A percentile compares a stretch with the other conserved stretches of the same genome.
These are phyloP conservation scores for Blastomyces emzantsi DNA, from an alignment of 2,329 filamentous ascomycete genomes.

Conservation along the genomic window DNA sequence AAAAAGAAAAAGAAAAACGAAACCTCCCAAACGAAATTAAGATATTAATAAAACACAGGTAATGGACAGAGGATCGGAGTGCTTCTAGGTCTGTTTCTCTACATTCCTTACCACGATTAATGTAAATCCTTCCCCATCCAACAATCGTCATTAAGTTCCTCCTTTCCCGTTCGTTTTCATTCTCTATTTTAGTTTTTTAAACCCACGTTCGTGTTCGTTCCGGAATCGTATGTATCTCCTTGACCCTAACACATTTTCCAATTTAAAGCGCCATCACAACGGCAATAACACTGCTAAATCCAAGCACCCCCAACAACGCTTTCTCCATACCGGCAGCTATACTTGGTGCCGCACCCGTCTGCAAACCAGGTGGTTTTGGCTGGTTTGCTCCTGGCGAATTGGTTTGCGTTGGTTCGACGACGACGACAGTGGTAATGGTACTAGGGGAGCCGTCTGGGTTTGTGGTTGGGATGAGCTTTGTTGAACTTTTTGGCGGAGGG, in stretches of 20 bases:
- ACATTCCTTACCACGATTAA: neutral
- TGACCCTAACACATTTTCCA: neutral
- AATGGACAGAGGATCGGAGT: no score
- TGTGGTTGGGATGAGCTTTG: slow-evolving; percentile 35
- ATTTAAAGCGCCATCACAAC: slow-evolving; percentile 32
- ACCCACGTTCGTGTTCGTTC: no score
- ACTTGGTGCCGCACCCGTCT: slow-evolving; percentile 26
- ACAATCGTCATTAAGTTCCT: neutral
- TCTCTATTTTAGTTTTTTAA: no score
- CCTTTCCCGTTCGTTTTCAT: neutral
- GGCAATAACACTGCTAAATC: slow-evolving; percentile 34
- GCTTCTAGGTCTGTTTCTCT: no score
- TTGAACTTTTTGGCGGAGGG: slow-evolving; percentile 19
- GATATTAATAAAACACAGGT: no score
- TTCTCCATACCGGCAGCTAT: slow-evolving; percentile 24
- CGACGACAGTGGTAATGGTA: slow-evolving; percentile 39
- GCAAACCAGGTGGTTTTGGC: slow-evolving; percentile 30
- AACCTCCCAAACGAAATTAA: no score
- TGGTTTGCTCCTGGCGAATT: slow-evolving; percentile 19
- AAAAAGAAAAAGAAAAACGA: no score
- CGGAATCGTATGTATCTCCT: neutral
- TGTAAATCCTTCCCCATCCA: neutral
- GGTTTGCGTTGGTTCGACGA: slow-evolving; percentile 32
- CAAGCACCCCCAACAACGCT: slow-evolving; percentile 33
- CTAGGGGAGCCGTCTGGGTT: slow-evolving; percentile 33